Conservation (phyloP, 2,329 filamentous ascomycete genomes). For the Aureobasidium sp. region DNA sequence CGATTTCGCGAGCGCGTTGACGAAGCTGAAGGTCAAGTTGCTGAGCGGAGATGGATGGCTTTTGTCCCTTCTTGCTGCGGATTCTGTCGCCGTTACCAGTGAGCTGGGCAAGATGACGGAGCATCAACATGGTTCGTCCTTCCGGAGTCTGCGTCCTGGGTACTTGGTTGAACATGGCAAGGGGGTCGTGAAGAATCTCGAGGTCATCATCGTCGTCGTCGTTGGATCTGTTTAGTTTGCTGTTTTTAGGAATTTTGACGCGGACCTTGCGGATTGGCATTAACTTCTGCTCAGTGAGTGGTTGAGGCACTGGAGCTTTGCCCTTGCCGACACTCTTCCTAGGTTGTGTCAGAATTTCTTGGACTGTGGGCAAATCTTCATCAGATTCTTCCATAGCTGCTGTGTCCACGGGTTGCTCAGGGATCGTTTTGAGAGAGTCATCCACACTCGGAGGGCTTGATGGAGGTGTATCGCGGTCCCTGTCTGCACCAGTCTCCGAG, state of each 20-base stretch:
- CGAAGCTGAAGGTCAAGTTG: constrained; percentile 64
- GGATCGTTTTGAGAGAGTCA: neutral
- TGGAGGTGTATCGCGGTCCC: constrained; percentile 34
- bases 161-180: constrained; percentile 33
- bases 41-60: constrained; percentile 56
- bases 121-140: constrained; percentile 27
- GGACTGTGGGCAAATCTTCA: constrained; percentile 35
- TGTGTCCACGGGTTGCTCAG: neutral
- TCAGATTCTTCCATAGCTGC: constrained; percentile 24
- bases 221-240: neutral
- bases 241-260: constrained; percentile 9
- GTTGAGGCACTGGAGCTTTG: constrained; percentile 15
- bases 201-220: constrained; percentile 49
- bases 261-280: neutral
- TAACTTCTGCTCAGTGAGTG: neutral
- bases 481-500: constrained; percentile 52
- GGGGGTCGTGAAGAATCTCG: constrained; percentile 50
- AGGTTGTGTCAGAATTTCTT: constrained; percentile 27
- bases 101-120: constrained; percentile 30
- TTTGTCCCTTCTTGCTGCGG: constrained; percentile 54
- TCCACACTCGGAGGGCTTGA: constrained; percentile 35
- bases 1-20: constrained; percentile 71
- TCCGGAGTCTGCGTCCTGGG: constrained; percentile 22
- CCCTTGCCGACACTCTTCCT: constrained; percentile 20
- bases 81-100: constrained; percentile 27